These are phyloP conservation scores for Gelatoporia subvermispora DNA, from an alignment of 768 basidiomycete species.

Conservation along the genomic window DNA sequence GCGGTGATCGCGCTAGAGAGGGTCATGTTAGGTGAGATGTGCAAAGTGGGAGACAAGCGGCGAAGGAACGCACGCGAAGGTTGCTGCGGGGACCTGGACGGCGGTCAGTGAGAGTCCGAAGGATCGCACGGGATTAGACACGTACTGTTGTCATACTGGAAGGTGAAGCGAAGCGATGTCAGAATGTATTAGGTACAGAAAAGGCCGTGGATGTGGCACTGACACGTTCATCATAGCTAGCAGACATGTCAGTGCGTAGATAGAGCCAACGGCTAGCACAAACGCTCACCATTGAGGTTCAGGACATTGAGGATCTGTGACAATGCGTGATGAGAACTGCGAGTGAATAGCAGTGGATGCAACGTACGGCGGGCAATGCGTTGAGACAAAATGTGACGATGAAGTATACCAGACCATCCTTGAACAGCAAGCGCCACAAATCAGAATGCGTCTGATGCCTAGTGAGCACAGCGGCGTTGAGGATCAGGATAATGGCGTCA, in stretches of 20 bases:
- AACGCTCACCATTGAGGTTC: slow-evolving; percentile 51
- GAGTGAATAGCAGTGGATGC: neutral
- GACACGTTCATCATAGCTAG: slow-evolving; percentile 61
- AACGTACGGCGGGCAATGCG: slow-evolving; percentile 59
- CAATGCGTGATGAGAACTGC: neutral
- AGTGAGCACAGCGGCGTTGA: slow-evolving; percentile 48
- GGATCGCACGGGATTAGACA: neutral
- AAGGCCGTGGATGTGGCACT: slow-evolving; percentile 20
- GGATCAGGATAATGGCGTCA: slow-evolving; percentile 54
- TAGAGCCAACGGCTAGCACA: neutral
- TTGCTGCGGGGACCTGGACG: slow-evolving; percentile 57
- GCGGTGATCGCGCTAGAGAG: slow-evolving; percentile 45
- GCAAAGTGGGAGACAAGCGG: neutral
- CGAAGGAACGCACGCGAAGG: slow-evolving; percentile 58
- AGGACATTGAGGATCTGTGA: slow-evolving; percentile 51
- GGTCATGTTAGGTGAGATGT: slow-evolving; percentile 1
- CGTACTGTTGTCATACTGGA: slow-evolving; percentile 47
- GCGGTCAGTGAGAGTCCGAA: neutral
- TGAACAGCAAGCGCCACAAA: slow-evolving; percentile 66
- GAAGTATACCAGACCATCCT: slow-evolving; percentile 71
- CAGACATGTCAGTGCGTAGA: slow-evolving; percentile 6
- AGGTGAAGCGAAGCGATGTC: slow-evolving; percentile 2
- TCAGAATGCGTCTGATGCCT: slow-evolving; percentile 46
- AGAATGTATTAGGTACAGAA: neutral
- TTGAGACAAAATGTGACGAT: slow-evolving; percentile 61